Conservation (phyloP, 257 asterid species). For the Plantago major region DNA sequence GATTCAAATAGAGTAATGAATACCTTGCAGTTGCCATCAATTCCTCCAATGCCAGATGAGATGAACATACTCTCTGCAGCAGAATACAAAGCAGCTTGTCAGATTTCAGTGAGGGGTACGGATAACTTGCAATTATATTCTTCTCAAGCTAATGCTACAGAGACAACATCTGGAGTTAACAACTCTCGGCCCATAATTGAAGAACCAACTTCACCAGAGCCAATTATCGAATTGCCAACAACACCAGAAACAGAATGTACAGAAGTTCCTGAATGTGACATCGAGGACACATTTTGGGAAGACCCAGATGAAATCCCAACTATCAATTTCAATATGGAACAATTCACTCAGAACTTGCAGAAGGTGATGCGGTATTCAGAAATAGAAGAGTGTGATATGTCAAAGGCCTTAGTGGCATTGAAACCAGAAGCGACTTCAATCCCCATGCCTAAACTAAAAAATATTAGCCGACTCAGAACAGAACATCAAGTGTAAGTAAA, state of each 20-base stretch:
- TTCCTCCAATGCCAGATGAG: constrained; percentile 49
- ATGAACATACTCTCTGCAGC: constrained; percentile 44
- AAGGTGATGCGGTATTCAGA: constrained; percentile 50
- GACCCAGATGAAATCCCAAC: constrained; percentile 82
- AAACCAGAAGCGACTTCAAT: constrained; percentile 82
- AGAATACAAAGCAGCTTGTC: constrained; percentile 36
- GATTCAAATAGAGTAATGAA: constrained; percentile 31
- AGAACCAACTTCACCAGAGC: constrained; percentile 63
- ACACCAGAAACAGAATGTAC: constrained; percentile 44
- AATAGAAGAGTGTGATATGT: constrained; percentile 66
- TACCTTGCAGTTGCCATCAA: constrained; percentile 58
- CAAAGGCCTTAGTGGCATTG: constrained; percentile 82
- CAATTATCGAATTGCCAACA: constrained; percentile 58
- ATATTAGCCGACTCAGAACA: constrained; percentile 82
- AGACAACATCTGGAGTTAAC: constrained; percentile 25
- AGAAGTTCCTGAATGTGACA: constrained; percentile 46
- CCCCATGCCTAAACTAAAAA: constrained; percentile 84
- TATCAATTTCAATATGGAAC: constrained; percentile 72
- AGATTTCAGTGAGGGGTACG: constrained; percentile 30
- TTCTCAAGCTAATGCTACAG: constrained; percentile 34
- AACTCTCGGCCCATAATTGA: constrained; percentile 59
- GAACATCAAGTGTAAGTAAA: constrained; percentile 93
- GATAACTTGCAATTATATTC: constrained; percentile 58
- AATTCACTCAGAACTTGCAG: constrained; percentile 77
- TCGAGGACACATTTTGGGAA: constrained; percentile 47